A percentile compares a stretch with the other conserved stretches of the same genome.
phyloP scores from a whole-genome alignment of 352 stramenopile species.

The Phytopythium boreale region DNA sequence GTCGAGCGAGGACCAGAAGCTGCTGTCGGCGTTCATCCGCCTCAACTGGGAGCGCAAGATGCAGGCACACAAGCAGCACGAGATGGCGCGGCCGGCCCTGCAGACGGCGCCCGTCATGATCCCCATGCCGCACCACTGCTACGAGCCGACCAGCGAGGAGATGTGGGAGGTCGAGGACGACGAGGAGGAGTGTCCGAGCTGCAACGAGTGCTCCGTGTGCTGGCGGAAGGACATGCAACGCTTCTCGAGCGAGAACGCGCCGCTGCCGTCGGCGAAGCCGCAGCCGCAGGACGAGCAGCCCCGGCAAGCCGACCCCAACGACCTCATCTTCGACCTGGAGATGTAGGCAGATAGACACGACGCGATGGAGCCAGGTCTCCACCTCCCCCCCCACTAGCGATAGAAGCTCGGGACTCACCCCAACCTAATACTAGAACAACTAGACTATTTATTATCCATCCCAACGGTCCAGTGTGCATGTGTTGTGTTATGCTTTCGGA shows the following conservation, averaged over 20 bases:
- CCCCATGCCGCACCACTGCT: slow-evolving; percentile 33
- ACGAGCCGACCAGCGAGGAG: slow-evolving; percentile 31
- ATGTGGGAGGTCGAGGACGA: slow-evolving; percentile 34
- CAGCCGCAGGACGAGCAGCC: not conserved
- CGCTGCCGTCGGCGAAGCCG: not conserved
- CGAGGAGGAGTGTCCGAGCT: slow-evolving; percentile 35
- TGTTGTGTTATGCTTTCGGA: not conserved
- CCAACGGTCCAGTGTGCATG: no score
- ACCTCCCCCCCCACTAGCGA: slow-evolving; percentile 16
- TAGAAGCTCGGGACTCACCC: not conserved
- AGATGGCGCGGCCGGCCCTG: slow-evolving; percentile 10
- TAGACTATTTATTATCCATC: slow-evolving; percentile 4
- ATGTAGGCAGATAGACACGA: slow-evolving; percentile 29
- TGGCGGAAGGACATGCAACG: slow-evolving; percentile 10
- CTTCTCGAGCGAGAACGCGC: slow-evolving; percentile 6
- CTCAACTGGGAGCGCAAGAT: slow-evolving; percentile 20
- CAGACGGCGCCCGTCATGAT: slow-evolving; percentile 36
- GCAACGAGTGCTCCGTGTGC: slow-evolving; percentile 38
- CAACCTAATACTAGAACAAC: not conserved
- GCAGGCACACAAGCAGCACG: slow-evolving; percentile 19
- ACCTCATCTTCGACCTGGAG: slow-evolving; percentile 73
- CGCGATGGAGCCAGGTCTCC: not conserved
- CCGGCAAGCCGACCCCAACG: slow-evolving; percentile 15
- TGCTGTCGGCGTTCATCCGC: slow-evolving; percentile 42
- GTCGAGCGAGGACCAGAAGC: slow-evolving; percentile 41